Conservation (phyloP, 306 rosid genomes). For the Inga laurina region DNA sequence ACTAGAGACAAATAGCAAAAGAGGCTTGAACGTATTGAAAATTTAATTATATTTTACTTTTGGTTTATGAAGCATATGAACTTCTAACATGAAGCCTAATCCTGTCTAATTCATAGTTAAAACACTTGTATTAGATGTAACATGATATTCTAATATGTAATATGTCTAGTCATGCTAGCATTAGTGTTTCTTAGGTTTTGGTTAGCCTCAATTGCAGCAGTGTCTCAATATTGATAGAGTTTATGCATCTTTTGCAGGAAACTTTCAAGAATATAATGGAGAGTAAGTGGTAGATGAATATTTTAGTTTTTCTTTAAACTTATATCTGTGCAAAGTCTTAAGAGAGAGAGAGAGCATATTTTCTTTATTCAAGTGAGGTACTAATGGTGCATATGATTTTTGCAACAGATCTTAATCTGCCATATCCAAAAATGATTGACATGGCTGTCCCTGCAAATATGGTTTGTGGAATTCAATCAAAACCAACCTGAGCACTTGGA, state of each 20-base stretch:
- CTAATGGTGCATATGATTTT: constrained; percentile 15
- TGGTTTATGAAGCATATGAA: background rate
- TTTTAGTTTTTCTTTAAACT: background rate
- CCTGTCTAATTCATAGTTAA: background rate
- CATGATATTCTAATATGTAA: background rate
- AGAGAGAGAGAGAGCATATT: background rate
- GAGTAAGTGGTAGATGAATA: constrained; percentile 57
- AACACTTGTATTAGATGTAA: background rate
- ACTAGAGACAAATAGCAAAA: background rate
- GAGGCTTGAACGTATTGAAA: background rate
- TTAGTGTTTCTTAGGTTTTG: background rate
- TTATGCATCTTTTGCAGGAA: constrained; percentile 63
- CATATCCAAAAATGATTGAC: constrained; percentile 95
- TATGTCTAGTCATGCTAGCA: background rate
- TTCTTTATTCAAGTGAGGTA: background rate
- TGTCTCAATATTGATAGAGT: constrained; percentile 30
- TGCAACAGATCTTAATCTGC: constrained; percentile 76
- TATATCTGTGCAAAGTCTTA: background rate
- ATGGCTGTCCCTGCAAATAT: constrained; percentile 85
- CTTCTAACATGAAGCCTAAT: background rate
- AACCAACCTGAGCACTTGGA: constrained; percentile 25
- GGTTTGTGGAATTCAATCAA: constrained; percentile 85
- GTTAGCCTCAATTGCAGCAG: constrained; percentile 15
- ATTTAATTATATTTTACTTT: background rate
- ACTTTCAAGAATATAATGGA: constrained; percentile 77